Evolutionary conservation across 768 basidiomycete species (phyloP).

Genomic region (Boletus rubroflammeus): DNA sequence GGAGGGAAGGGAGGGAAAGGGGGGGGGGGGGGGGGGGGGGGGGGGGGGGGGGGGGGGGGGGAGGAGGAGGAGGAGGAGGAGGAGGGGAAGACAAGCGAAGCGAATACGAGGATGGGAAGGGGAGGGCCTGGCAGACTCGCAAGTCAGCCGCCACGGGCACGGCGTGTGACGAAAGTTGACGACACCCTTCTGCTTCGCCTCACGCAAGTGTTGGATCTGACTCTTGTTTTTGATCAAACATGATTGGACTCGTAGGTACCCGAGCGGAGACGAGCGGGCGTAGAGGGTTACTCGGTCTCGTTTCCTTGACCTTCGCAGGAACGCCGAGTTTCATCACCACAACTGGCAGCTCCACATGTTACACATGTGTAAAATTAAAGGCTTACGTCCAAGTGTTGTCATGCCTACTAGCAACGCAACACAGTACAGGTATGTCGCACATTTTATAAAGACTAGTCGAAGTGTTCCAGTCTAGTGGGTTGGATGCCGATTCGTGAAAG

Average conservation of each 20-base stretch:
- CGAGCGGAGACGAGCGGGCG: slow-evolving; percentile 5
- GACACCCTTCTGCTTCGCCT: slow-evolving; percentile 7
- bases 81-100: not conserved
- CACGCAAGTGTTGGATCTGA: not conserved
- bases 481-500: slow-evolving; percentile 42
- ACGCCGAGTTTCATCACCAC: not conserved
- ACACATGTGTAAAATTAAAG: not conserved
- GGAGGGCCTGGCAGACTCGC: slow-evolving; percentile 5
- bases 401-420: not conserved
- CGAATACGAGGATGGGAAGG: not conserved
- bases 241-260: not conserved
- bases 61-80: not conserved
- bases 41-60: not conserved
- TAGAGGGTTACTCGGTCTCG: slow-evolving; percentile 3
- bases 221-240: slow-evolving; percentile 2
- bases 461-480: slow-evolving; percentile 49
- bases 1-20: not conserved
- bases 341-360: not conserved
- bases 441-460: slow-evolving; percentile 35
- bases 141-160: slow-evolving; percentile 32
- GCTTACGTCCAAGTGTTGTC: slow-evolving; percentile 7
- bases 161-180: slow-evolving; percentile 17
- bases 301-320: not conserved
- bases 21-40: not conserved
- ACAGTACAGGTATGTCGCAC: not conserved